Evolutionary conservation across 345 rosid species (phyloP).

Genomic region (Ceriops decandra): DNA sequence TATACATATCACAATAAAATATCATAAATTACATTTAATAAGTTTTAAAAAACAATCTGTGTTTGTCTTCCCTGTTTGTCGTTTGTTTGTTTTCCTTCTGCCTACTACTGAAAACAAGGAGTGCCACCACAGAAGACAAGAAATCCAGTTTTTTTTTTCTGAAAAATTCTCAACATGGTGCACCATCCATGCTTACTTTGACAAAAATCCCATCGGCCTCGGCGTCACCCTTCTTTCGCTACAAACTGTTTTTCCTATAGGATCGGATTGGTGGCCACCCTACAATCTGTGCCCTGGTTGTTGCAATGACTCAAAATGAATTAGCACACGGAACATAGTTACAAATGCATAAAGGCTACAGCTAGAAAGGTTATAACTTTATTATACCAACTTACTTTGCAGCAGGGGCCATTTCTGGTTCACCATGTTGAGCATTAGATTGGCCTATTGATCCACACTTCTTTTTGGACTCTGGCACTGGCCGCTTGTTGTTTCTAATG

Average conservation of each 20-base stretch:
- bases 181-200: constrained; percentile 91
- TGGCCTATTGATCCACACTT: constrained; percentile 20
- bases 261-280: constrained; percentile 95
- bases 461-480: constrained; percentile 23
- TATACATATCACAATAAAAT: no score
- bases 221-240: constrained; percentile 44
- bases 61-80: no score
- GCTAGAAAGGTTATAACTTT: background rate
- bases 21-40: no score
- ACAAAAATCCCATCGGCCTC: constrained; percentile 53
- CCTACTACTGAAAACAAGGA: no score
- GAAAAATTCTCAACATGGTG: constrained; percentile 34
- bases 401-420: constrained; percentile 44
- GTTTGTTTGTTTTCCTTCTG: no score
- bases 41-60: no score
- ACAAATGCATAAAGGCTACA: background rate
- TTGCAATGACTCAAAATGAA: background rate
- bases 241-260: constrained; percentile 61
- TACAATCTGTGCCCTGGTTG: constrained; percentile 61
- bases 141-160: no score
- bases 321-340: background rate
- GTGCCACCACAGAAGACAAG: no score
- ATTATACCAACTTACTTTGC: constrained; percentile 47
- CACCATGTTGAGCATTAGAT: constrained; percentile 15
- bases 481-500: constrained; percentile 56